Percentiles rank a stretch among this genome's conserved stretches.
These are phyloP conservation scores for Apostasia shenzhenica DNA, from an alignment of 106 monocot genomes.

Conservation along the genomic window DNA sequence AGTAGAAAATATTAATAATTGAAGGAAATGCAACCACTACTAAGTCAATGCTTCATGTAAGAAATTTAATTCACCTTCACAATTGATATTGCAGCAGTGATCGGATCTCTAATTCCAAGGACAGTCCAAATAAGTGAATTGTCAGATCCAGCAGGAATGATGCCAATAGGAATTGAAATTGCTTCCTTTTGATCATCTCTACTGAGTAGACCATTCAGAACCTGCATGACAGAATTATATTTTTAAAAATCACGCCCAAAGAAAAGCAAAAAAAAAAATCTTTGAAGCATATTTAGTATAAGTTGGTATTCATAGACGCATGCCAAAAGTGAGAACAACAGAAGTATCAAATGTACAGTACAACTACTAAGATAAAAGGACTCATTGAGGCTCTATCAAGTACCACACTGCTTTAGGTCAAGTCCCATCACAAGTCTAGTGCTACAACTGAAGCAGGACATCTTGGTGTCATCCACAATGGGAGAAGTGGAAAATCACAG, in stretches of 20 bases:
- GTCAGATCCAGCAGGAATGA: slow-evolving; percentile 96
- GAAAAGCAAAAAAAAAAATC: not conserved
- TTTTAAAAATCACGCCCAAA: not conserved
- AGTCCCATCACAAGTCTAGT: no score
- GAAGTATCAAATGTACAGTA: no score
- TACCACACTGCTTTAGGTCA: no score
- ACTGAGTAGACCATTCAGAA: slow-evolving; percentile 82
- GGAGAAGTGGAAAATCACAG: no score
- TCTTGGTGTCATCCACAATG: no score
- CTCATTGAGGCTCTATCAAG: no score
- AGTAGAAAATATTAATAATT: no score
- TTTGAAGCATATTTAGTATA: not conserved
- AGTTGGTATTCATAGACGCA: no score
- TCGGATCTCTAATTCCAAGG: slow-evolving; percentile 83
- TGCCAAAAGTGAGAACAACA: no score
- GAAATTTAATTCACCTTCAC: slow-evolving; percentile 49
- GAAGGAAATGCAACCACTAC: no score
- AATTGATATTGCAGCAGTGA: slow-evolving; percentile 74
- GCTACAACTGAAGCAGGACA: no score
- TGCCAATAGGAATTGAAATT: slow-evolving; percentile 87
- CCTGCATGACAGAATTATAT: slow-evolving; percentile 31
- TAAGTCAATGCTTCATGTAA: not conserved
- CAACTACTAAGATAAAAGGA: no score
- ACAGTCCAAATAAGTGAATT: slow-evolving; percentile 97
- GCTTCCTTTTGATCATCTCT: slow-evolving; percentile 66